These are phyloP conservation scores for Onygena corvina DNA, from an alignment of 2,329 filamentous ascomycete genomes.

Conservation along the genomic window DNA sequence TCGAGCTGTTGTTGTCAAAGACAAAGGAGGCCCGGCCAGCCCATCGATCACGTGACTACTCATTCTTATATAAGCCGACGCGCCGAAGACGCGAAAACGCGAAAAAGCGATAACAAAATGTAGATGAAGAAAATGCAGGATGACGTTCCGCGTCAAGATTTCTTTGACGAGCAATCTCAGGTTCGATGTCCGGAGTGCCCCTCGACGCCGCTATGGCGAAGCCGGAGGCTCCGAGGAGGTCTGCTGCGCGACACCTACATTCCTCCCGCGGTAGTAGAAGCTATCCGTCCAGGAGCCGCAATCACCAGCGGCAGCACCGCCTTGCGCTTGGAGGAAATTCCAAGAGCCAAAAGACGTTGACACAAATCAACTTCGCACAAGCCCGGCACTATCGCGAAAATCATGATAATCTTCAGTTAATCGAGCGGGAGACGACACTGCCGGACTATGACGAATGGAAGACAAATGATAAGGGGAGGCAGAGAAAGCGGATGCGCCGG, in stretches of 20 bases:
- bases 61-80: background rate
- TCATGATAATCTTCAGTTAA: constrained; percentile 25
- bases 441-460: constrained; percentile 12
- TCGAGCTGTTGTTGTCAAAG: too few species aligned
- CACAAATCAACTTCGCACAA: constrained; percentile 32
- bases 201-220: background rate
- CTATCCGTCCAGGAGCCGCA: background rate
- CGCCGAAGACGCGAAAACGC: background rate
- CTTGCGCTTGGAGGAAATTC: constrained; percentile 15
- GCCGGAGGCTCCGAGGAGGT: background rate
- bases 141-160: background rate
- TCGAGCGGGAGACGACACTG: constrained; percentile 15
- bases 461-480: background rate
- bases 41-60: too few species aligned
- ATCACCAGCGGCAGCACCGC: constrained; percentile 12
- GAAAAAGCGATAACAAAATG: background rate
- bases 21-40: too few species aligned
- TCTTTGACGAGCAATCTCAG: too few species aligned
- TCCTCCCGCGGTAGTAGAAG: background rate
- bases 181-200: background rate
- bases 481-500: background rate
- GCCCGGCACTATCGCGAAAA: constrained; percentile 15
- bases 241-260: background rate
- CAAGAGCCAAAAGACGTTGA: constrained; percentile 29
- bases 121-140: background rate